Evolutionary conservation across 768 basidiomycete genomes (phyloP), one percentile per base, ranked within the genome.

Genomic region (Lactarius hatsudake): DNA sequence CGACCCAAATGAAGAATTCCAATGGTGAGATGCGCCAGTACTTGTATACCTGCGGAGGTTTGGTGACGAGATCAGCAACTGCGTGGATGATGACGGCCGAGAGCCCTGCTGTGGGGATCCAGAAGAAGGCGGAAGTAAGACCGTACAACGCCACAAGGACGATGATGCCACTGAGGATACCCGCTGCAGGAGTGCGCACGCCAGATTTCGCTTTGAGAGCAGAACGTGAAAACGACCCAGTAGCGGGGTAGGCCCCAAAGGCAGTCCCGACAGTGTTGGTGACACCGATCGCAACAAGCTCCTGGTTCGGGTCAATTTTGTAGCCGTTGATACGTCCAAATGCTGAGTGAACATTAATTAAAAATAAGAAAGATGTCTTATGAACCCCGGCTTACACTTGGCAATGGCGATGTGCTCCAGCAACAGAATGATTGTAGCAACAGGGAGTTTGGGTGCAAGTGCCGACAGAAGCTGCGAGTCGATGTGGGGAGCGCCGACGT

Each of bases 191-290:
- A 2, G 97, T 98, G 61, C 96, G 87, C n/a, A 98, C 96, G 58
- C 97, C 97, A 0, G 93, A 96, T 77, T 96, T 98, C 36, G 92
- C 87, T 78, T 97, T 95, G 74, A 99, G 81, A 2, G 97, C 97
- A 3, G 95, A 92, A n/a, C 97, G 91, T 45, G 96, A 97, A 84
- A 99, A 99, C 1, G 96, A 98, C 2, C 97, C 97, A 15, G 97
- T 99, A 0, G 96, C 93, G 10, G 97, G 96, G 76, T 97, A 98
- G 0, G 95, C 96, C 61, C 78, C 84, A 76, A 99, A 98, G 71
- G 91, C 81, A 18, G 93, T 90, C 3, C 96, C 96, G 69, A 97
- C 74, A 1, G 92, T 92, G 77, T 96, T 96, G 20, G 94, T 91
- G 23, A 98, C 93, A n/a, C 96, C 96, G 71, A 99, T 98, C 51